Evolutionary conservation across 352 stramenopile genomes (phyloP), one percentile per base, ranked within the genome.

Genomic region (Elongisporangium undulatum): DNA sequence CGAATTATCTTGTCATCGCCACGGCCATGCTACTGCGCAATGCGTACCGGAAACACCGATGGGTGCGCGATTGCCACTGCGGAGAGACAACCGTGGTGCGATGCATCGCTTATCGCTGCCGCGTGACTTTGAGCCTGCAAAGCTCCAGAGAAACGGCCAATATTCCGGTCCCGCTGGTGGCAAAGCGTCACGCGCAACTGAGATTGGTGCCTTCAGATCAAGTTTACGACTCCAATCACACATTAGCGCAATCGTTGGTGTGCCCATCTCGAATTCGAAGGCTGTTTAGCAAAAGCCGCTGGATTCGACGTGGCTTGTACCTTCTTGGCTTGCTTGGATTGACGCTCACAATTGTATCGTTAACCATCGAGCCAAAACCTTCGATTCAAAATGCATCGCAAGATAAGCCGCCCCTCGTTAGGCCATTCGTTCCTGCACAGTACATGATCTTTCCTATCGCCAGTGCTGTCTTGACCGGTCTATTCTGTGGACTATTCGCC

Each of bases 1-100:
- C 61, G 17, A 72, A 68, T 23, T 45, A 51, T 17, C 16, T 64
- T 5, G 21, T 21, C 1, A 64, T 51, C 7, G 55, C 62, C 12
- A 20, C 49, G n/a, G 7, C 61, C 19, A n/a, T 69, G 16, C 15
- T 72, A 3, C 10, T 63, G 0, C 66, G 66, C 6, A 72, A 72
- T 19, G 61, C 61, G 12, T 59, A 59, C 21, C 66, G 66, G 0
- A 58, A 59, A 2, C n/a, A 51, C 26, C n/a, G 34, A 22, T 49
- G 54, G 10, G 17, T 61, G 6, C 24, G 29, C 2, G 24, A 61
- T n/a, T 34, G 49, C 24, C 29, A 49, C 3, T n/a, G n/a, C 6
- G 19, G 53, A 5, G 23, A 49, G 6, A 55, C 48, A 24, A 55
- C 10, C 1, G 16, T 61, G 17, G 17, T 61, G n/a, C 56, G 49